Base-by-base conservation (phyloP, 2,329 filamentous ascomycete genomes). In the Aspergillus sclerotialis region DNA sequence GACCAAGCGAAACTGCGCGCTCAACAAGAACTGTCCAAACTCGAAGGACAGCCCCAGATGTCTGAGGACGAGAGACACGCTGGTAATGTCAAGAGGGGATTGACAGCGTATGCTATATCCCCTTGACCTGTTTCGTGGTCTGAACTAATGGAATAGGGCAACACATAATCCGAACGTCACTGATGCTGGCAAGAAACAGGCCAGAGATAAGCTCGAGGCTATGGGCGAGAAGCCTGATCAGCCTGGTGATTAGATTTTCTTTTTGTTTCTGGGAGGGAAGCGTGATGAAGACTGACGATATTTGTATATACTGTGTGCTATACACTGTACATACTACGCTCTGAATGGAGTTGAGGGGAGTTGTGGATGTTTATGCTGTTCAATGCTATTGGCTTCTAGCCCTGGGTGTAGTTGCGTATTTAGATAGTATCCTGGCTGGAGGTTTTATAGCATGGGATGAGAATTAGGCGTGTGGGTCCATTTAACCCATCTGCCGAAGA, bases 51-150 rank as follows among this genome's bases (percentile, higher is more conserved):
- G 30, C 14, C 9, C 23, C n/a, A 36, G 36, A 5, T 14, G 9
- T 17, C 28, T 7, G 45, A 40, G 4, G 45, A 40, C 5, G 36
- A 43, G 18, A 30, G 30, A 5, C 44, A 41, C 25, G 31, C 34
- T 7, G 28, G 24, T n/a, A 52, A 52, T 25, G 44, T 50, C 24
- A 40, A 40, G 23, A 35, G 47, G 17, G 49, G 49, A 4, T 38
- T 50, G 34, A 50, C 48, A 33, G 45, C 47, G 49, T 52, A 43
- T 30, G 47, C 43, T 15, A 29, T 24, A 12, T 25, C 7, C 19
- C 13, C 14, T 26, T 29, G 15, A 16, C n/a, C n/a, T 15, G 15
- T 21, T 26, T 26, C 23, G 21, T 16, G 16, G n/a, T 15, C 13
- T 9, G 15, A 12, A 25, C 33, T 43, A 25, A 38, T 28, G 8